Evolutionary conservation across 177 flowering plant species (phyloP), one percentile per base, ranked within the genome.

Genomic region (Vitis hybrid): DNA sequence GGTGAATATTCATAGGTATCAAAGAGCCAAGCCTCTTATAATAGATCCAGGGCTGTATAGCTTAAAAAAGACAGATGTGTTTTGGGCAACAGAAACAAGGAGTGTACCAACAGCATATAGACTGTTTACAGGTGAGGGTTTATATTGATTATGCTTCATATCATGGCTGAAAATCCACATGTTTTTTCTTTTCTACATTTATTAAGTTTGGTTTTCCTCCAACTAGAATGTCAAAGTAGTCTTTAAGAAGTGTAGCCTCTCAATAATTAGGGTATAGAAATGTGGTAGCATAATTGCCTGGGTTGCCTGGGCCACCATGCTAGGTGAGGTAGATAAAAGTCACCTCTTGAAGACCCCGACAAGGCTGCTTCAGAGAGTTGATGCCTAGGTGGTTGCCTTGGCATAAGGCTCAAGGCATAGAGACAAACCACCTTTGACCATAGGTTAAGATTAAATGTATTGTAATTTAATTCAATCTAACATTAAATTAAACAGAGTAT

Each of bases 31-130:
- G 71, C 98, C 98, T 55, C 78, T 91, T 20, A 86, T 93, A 63
- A 84, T 93, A 57, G 98, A 93, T 80, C 97, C 98, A 10, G 98
- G 91, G 46, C 82, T 93, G 24, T 93, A 93, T 72, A 85, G 79
- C 70, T 67, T 69, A 46, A 56, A 77, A 50, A 93, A 91, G 67
- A 76, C 91, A 3, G 98, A 93, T 72, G 87, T 93, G n/a, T 90
- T 84, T 67, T 91, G 97, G 97, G 85, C 80, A 12, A 18, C 98
- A 1, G 84, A 91, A 66, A 80, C 77, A 68, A 78, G 98, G 71
- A 79, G 83, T 20, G 60, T 93, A 48, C 98, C 98, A 6, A 80
- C 94, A 13, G 89, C 95, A 50, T 93, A 82, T 77, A 90, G 71
- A 80, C 84, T 93, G 21, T 93, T 88, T 69, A 91, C 98, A 78